phyloP scores from a whole-genome alignment of 2,329 filamentous ascomycete genomes.

The Pyricularia grisea region DNA sequence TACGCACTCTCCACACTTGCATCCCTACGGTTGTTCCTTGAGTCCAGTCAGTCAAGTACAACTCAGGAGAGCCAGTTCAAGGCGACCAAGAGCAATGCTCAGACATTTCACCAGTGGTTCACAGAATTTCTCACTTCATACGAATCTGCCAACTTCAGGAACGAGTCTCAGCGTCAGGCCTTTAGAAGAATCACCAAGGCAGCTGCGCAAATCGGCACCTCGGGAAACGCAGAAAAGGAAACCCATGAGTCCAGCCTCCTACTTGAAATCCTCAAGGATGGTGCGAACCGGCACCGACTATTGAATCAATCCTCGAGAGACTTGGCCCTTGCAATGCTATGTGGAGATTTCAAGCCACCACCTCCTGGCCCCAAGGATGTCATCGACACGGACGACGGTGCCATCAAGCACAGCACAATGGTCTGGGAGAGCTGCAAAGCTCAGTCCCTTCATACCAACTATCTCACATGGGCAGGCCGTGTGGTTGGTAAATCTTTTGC shows the following conservation, averaged over 20 bases:
- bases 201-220: slow-evolving; percentile 55
- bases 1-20: slow-evolving; percentile 71
- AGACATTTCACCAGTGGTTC: slow-evolving; percentile 73
- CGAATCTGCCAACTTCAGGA: slow-evolving; percentile 40
- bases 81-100: slow-evolving; percentile 65
- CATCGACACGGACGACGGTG: slow-evolving; percentile 56
- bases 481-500: slow-evolving; percentile 79
- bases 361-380: slow-evolving; percentile 52
- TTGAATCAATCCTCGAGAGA: slow-evolving; percentile 62
- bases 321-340: slow-evolving; percentile 64
- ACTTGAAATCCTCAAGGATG: slow-evolving; percentile 70
- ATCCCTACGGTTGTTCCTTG: slow-evolving; percentile 67
- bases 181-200: slow-evolving; percentile 61
- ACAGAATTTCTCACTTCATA: slow-evolving; percentile 58
- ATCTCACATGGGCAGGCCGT: slow-evolving; percentile 76
- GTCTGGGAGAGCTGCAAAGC: slow-evolving; percentile 70
- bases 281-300: slow-evolving; percentile 49
- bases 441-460: slow-evolving; percentile 54
- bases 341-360: slow-evolving; percentile 61
- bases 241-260: slow-evolving; percentile 74
- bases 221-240: slow-evolving; percentile 59
- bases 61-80: slow-evolving; percentile 79
- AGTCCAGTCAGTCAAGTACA: slow-evolving; percentile 65
- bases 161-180: slow-evolving; percentile 37
- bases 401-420: slow-evolving; percentile 50